These are phyloP conservation scores for Malbranchea zuffiana DNA, from an alignment of 2,329 filamentous ascomycete genomes.

Conservation along the genomic window DNA sequence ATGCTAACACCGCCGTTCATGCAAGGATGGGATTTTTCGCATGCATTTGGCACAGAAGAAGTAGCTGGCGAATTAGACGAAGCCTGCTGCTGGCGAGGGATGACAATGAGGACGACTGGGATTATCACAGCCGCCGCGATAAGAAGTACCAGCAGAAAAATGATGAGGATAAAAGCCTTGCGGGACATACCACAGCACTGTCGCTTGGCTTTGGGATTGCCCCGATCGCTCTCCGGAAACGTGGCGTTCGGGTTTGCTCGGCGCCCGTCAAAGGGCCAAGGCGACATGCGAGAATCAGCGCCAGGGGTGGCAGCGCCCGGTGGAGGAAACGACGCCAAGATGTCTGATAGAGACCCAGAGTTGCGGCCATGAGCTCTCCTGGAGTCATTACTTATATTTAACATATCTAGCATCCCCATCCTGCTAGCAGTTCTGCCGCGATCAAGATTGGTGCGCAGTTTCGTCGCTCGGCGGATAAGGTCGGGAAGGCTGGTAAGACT, in stretches of 20 bases:
- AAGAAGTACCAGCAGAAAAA: conserved; percentile 57
- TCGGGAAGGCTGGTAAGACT: conserved; percentile 89
- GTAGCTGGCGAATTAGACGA: conserved; percentile 23
- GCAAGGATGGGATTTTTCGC: conserved; percentile 54
- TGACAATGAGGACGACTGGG: conserved; percentile 54
- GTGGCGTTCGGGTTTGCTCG: conserved; percentile 13
- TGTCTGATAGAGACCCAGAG: conserved; percentile 50
- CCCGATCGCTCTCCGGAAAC: conserved; percentile 1
- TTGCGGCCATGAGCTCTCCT: conserved; percentile 24
- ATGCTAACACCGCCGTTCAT: conserved; percentile 72
- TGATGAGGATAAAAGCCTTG: conserved; percentile 61
- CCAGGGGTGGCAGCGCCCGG: conserved; percentile 41
- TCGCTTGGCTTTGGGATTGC: conserved; percentile 34
- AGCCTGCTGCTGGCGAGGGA: conserved; percentile 40
- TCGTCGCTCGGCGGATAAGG: conserved; percentile 77
- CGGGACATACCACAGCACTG: conserved; percentile 75
- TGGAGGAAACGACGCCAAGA: conserved; percentile 54
- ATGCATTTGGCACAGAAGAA: conserved; percentile 32
- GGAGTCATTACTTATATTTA: conserved; percentile 25
- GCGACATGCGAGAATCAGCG: conserved; percentile 15
- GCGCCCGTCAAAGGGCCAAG: conserved; percentile 28
- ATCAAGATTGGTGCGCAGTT: conserved; percentile 77
- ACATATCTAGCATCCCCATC: conserved; percentile 41
- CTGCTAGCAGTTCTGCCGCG: conserved; percentile 59
- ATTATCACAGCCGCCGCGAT: conserved; percentile 73